Evolutionary conservation across 371 early-diverging fungal genomes (phyloP).

Genomic region (Syncephalastrum sp.): DNA sequence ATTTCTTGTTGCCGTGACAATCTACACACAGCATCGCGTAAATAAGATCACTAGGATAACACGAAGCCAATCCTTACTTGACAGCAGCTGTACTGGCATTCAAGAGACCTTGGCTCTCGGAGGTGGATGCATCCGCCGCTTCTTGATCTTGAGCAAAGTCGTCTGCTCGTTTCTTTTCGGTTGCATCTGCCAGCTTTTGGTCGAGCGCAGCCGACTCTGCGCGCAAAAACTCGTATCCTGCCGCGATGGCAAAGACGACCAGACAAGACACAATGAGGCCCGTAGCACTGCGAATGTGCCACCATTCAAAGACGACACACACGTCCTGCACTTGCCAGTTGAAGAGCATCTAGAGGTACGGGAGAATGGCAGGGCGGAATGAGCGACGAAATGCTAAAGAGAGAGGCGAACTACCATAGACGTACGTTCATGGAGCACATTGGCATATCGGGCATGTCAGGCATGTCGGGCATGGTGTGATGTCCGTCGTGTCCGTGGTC

Average conservation of each 20-base stretch:
- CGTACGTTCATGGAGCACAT: too few relatives aligned
- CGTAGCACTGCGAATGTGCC: slow-evolving; percentile 60
- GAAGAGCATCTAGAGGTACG: slow-evolving; percentile 64
- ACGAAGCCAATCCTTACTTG: background rate
- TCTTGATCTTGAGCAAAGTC: background rate
- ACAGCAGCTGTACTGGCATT: background rate
- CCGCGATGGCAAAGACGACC: slow-evolving; percentile 56
- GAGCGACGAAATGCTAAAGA: background rate
- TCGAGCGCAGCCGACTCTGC: slow-evolving; percentile 53
- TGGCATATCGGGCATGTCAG: too few relatives aligned
- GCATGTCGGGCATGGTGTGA: background rate
- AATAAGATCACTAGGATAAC: too few relatives aligned
- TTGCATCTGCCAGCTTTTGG: slow-evolving; percentile 25
- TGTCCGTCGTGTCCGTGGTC: background rate
- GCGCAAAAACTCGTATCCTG: slow-evolving; percentile 63
- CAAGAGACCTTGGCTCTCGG: slow-evolving; percentile 2
- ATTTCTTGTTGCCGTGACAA: slow-evolving; percentile 44
- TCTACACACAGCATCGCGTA: background rate
- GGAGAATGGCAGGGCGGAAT: background rate
- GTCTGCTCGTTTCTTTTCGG: slow-evolving; percentile 7
- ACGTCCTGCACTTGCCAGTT: slow-evolving; percentile 78
- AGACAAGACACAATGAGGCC: slow-evolving; percentile 59
- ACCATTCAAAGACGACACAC: slow-evolving; percentile 75
- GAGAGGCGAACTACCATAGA: too few relatives aligned
- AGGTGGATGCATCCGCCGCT: slow-evolving; percentile 1